A percentile compares a stretch with the other conserved stretches of the same genome.
These are phyloP conservation scores for Gymnopilus dilepis DNA, from an alignment of 768 basidiomycete genomes.

Conservation along the genomic window DNA sequence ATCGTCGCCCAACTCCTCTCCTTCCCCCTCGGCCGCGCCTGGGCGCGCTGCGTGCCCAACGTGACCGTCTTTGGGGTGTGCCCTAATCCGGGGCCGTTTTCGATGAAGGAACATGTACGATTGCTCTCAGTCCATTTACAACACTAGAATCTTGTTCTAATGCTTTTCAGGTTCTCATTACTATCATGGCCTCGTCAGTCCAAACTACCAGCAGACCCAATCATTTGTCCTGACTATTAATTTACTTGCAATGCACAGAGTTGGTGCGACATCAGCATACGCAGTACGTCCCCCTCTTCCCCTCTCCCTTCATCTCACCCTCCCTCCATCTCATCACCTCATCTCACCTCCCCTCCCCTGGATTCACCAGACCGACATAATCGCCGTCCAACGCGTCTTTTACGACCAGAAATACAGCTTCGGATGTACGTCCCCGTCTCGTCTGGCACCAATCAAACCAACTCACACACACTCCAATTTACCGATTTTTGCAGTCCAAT, in stretches of 20 bases:
- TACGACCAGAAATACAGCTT: constrained; percentile 68
- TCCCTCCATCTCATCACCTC: not conserved
- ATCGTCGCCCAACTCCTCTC: constrained; percentile 76
- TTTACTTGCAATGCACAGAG: not conserved
- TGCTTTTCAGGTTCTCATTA: constrained; percentile 38
- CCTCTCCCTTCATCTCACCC: too few relatives aligned
- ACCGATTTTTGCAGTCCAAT: constrained; percentile 64
- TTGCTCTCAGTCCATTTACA: constrained; percentile 20
- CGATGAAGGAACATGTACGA: constrained; percentile 78
- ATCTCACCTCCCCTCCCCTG: constrained; percentile 53
- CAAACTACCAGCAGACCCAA: too few relatives aligned
- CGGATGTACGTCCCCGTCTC: constrained; percentile 45
- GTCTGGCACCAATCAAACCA: not conserved
- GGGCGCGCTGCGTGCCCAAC: constrained; percentile 58
- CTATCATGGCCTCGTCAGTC: constrained; percentile 22
- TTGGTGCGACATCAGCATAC: constrained; percentile 11
- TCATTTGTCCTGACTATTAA: too few relatives aligned
- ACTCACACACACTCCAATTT: not conserved
- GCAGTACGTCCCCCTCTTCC: not conserved
- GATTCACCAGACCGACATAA: constrained; percentile 68
- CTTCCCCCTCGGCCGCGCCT: constrained; percentile 67
- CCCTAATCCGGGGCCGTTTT: constrained; percentile 78
- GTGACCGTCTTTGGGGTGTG: constrained; percentile 61
- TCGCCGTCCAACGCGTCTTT: constrained; percentile 70
- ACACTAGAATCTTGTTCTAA: not conserved